A percentile compares a stretch with the other conserved stretches of the same genome.
Evolutionary conservation across 345 rosid species (phyloP).

Genomic region (Raphanus raphanistrum): DNA sequence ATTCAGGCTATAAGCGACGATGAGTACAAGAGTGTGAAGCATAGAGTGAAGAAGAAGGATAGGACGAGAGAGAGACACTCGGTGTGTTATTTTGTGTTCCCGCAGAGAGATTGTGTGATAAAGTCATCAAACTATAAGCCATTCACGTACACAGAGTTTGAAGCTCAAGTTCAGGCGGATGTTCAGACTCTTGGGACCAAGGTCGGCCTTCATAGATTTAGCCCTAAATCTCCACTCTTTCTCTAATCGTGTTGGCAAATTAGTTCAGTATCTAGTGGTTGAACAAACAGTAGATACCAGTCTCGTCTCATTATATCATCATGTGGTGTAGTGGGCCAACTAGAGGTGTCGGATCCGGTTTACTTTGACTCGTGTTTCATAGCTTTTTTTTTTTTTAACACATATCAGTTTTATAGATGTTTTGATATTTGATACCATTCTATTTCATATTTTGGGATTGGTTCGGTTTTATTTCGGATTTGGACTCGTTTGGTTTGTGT

Average conservation of each 20-base stretch:
- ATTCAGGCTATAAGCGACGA: constrained; percentile 73
- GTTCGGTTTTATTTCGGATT: background rate
- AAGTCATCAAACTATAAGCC: constrained; percentile 65
- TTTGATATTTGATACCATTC: background rate
- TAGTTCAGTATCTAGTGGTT: background rate
- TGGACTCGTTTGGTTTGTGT: background rate
- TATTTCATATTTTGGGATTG: background rate
- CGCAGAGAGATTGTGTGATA: constrained; percentile 52
- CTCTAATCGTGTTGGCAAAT: background rate
- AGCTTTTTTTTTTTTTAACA: no score
- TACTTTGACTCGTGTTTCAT: background rate
- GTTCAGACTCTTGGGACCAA: constrained; percentile 55
- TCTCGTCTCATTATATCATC: background rate
- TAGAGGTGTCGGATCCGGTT: constrained; percentile 6
- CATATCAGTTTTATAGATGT: background rate
- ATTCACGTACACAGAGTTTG: constrained; percentile 69
- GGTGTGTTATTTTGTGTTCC: constrained; percentile 80
- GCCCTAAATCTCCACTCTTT: constrained; percentile 18
- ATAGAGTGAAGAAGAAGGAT: constrained; percentile 56
- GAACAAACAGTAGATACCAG: background rate
- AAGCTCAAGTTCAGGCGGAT: constrained; percentile 67
- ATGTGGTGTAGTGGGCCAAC: background rate
- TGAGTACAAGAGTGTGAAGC: constrained; percentile 58
- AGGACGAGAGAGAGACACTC: constrained; percentile 54
- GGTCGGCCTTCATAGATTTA: constrained; percentile 73